Conservation (phyloP, 2,329 filamentous ascomycete genomes). For the Diplocarpon mali region DNA sequence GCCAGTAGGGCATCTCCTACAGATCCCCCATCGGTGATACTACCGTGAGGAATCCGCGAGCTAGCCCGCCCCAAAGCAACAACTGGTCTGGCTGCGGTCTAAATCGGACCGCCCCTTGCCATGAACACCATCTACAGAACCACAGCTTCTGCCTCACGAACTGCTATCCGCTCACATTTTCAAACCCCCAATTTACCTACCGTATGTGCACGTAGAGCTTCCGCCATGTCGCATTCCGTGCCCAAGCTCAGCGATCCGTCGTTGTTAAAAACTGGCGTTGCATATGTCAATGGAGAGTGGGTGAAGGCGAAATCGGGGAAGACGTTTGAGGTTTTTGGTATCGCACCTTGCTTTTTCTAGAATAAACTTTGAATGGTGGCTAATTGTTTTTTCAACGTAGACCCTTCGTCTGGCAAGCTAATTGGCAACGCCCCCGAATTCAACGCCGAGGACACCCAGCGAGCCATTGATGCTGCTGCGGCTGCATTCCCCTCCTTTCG, state of each 20-base stretch:
- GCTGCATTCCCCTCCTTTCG: slow-evolving; percentile 64
- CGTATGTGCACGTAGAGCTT: slow-evolving; percentile 16
- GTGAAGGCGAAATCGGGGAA: slow-evolving; percentile 73
- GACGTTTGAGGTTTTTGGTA: slow-evolving; percentile 79
- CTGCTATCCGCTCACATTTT: slow-evolving; percentile 17
- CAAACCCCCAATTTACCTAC: slow-evolving; percentile 19
- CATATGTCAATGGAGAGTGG: slow-evolving; percentile 92
- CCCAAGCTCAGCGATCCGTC: slow-evolving; percentile 64
- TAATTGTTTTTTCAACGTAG: slow-evolving; percentile 30
- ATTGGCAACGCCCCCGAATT: slow-evolving; percentile 85
- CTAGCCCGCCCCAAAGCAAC: too few relatives aligned
- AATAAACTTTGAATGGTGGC: background rate
- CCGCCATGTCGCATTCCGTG: slow-evolving; percentile 22
- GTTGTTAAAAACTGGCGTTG: slow-evolving; percentile 69
- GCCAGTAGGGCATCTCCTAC: too few relatives aligned
- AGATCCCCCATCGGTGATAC: too few relatives aligned
- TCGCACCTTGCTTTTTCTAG: background rate
- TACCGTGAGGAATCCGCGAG: too few relatives aligned
- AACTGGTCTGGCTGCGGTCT: too few relatives aligned
- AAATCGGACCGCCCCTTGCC: background rate
- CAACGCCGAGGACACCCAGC: slow-evolving; percentile 62
- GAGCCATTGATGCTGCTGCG: slow-evolving; percentile 73
- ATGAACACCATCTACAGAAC: slow-evolving; percentile 21
- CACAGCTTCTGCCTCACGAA: slow-evolving; percentile 15
- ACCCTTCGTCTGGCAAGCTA: slow-evolving; percentile 71